Conservation (phyloP, 2,329 filamentous ascomycete species). For the Cytospora schulzeri region DNA sequence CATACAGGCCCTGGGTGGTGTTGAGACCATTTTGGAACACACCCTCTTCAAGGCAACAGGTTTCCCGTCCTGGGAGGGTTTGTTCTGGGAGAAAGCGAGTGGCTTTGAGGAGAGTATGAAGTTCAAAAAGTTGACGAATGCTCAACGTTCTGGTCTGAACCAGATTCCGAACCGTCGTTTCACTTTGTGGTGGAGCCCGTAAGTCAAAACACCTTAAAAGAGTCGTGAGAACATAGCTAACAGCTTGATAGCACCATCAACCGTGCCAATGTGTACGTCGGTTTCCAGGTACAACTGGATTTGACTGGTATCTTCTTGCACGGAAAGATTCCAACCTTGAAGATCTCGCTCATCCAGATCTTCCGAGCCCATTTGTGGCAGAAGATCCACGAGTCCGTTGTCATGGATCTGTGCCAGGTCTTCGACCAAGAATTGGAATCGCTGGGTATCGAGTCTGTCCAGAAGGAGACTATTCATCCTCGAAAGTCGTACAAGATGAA, state of each 20-base stretch:
- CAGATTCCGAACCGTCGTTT: conserved; percentile 99
- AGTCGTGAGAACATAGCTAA: neutral
- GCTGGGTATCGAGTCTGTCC: conserved; percentile 92
- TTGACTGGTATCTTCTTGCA: conserved; percentile 98
- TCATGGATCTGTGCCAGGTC: conserved; percentile 98
- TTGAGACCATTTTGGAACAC: conserved; percentile 96
- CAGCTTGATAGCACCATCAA: conserved; percentile 59
- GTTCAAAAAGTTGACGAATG: conserved; percentile 98
- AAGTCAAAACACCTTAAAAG: neutral
- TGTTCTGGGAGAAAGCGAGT: conserved; percentile 79
- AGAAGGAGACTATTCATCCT: conserved; percentile 98
- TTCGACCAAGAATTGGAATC: conserved; percentile 97
- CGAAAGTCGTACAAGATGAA: conserved; percentile 99
- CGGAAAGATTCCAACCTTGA: conserved; percentile 96
- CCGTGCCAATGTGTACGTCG: conserved; percentile 94
- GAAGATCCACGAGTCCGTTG: conserved; percentile 95
- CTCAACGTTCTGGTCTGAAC: conserved; percentile 93
- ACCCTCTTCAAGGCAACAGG: conserved; percentile 96
- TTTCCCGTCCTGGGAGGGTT: conserved; percentile 94
- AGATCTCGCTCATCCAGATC: conserved; percentile 98
- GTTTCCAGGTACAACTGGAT: conserved; percentile 98
- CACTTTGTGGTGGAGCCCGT: conserved; percentile 81
- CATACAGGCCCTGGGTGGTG: conserved; percentile 92
- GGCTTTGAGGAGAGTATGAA: conserved; percentile 65
- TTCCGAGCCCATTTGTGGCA: conserved; percentile 99